These are phyloP conservation scores for Moricandia moricandioides DNA, from an alignment of 345 rosid genomes.

Conservation along the genomic window DNA sequence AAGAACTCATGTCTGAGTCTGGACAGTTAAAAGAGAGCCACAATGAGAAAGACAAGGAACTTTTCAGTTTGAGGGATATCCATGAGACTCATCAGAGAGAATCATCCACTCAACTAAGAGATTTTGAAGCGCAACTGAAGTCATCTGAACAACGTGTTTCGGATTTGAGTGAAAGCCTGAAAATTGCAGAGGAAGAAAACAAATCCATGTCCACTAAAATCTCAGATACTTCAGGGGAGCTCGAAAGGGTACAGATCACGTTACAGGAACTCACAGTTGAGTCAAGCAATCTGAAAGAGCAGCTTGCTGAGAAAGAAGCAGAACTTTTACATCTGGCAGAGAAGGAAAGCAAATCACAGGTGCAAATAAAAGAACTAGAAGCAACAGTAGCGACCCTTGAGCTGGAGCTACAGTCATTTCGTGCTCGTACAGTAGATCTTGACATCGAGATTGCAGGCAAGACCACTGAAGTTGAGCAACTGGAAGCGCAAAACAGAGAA, in stretches of 20 bases:
- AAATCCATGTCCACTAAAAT: slow-evolving; percentile 49
- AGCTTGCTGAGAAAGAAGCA: slow-evolving; percentile 49
- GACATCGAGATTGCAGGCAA: slow-evolving; percentile 51
- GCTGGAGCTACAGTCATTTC: slow-evolving; percentile 50
- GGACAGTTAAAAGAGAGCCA: slow-evolving; percentile 40
- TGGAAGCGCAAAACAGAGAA: slow-evolving; percentile 46
- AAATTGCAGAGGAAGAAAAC: slow-evolving; percentile 52
- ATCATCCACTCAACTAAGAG: slow-evolving; percentile 42
- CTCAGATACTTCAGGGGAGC: slow-evolving; percentile 54
- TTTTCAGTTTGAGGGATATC: slow-evolving; percentile 45
- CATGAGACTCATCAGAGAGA: slow-evolving; percentile 55
- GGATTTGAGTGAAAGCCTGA: slow-evolving; percentile 51
- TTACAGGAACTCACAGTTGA: slow-evolving; percentile 45
- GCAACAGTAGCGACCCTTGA: slow-evolving; percentile 44
- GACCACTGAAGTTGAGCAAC: slow-evolving; percentile 45
- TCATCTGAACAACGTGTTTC: slow-evolving; percentile 50
- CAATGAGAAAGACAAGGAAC: slow-evolving; percentile 60
- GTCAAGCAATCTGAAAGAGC: slow-evolving; percentile 48
- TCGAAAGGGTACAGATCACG: slow-evolving; percentile 42
- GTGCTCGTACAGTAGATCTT: slow-evolving; percentile 42
- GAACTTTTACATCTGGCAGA: slow-evolving; percentile 47
- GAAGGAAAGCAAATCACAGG: slow-evolving; percentile 51
- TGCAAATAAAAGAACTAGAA: slow-evolving; percentile 23
- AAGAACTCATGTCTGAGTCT: background rate
- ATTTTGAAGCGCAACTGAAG: slow-evolving; percentile 40